phyloP scores from a whole-genome alignment of 768 basidiomycete genomes.

The Rhodotorula kratochvilovae region DNA sequence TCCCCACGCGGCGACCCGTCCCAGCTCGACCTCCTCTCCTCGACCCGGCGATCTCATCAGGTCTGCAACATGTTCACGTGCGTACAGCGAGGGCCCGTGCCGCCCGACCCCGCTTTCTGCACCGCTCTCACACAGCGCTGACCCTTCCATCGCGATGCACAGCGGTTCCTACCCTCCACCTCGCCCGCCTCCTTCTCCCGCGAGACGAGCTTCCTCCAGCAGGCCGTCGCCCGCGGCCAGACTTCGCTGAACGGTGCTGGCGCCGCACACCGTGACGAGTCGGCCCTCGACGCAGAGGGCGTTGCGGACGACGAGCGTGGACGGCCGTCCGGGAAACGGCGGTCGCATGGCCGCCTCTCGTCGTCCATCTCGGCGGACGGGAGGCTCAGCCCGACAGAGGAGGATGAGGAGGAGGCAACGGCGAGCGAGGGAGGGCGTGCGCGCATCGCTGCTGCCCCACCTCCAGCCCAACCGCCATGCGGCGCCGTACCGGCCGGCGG shows the following conservation, averaged over 20 bases:
- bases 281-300: neutral
- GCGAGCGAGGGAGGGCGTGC: neutral
- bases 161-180: slow-evolving; percentile 18
- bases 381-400: slow-evolving; percentile 25
- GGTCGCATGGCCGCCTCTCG: neutral
- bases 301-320: slow-evolving; percentile 1
- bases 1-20: too few species aligned
- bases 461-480: neutral
- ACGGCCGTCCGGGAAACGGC: neutral
- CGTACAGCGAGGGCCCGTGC: neutral
- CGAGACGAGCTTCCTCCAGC: slow-evolving; percentile 34
- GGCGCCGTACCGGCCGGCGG: neutral
- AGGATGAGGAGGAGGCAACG: neutral
- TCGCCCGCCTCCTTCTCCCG: slow-evolving; percentile 22
- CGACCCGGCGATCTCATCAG: neutral
- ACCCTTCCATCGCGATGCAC: neutral
- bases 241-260: neutral
- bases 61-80: neutral
- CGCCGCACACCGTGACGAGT: neutral
- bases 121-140: neutral
- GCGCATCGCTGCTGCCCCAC: neutral
- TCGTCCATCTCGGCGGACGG: slow-evolving; percentile 23
- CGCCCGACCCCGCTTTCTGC: too few species aligned
- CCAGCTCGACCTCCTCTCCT: too few species aligned
- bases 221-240: neutral